A percentile compares a stretch with the other conserved stretches of the same genome.
Conservation (phyloP, 75 land plant species). For the Sequoiadendron giganteum region DNA sequence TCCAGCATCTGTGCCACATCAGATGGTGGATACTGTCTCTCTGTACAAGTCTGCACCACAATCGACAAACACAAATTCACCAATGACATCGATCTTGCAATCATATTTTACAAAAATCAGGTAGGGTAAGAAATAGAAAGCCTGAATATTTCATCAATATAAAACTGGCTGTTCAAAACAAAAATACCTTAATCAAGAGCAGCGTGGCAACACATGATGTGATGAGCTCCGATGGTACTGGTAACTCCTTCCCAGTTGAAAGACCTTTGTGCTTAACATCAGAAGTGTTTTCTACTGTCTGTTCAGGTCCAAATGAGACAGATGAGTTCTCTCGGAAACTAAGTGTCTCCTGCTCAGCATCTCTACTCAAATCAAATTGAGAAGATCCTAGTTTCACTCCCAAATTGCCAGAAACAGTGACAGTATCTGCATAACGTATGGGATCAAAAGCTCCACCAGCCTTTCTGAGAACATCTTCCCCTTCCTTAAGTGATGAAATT, state of each 20-base stretch:
- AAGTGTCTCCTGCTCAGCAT: conserved; percentile 21
- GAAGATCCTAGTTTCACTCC: conserved; percentile 19
- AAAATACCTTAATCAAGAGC: conserved; percentile 84
- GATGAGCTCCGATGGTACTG: conserved; percentile 73
- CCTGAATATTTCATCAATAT: neutral
- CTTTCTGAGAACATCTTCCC: conserved; percentile 39
- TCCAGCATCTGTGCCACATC: conserved; percentile 86
- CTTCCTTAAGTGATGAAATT: conserved; percentile 45
- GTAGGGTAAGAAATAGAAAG: neutral
- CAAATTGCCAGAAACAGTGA: conserved; percentile 26
- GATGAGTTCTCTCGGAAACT: neutral
- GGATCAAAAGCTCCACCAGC: conserved; percentile 60
- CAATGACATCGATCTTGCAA: neutral
- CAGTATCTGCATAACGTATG: conserved; percentile 25
- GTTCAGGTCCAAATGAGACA: conserved; percentile 16
- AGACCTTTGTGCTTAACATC: conserved; percentile 16
- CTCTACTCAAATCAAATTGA: neutral
- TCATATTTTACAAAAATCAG: neutral
- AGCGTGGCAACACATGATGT: conserved; percentile 83
- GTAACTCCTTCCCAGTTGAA: conserved; percentile 19
- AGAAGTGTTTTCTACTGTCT: conserved; percentile 17
- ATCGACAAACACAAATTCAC: neutral
- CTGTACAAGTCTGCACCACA: conserved; percentile 76
- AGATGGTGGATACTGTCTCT: conserved; percentile 75
- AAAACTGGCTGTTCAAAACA: neutral